Base-by-base conservation (phyloP, 1,284 basidiomycete species). In the Prillingera fragicola region DNA sequence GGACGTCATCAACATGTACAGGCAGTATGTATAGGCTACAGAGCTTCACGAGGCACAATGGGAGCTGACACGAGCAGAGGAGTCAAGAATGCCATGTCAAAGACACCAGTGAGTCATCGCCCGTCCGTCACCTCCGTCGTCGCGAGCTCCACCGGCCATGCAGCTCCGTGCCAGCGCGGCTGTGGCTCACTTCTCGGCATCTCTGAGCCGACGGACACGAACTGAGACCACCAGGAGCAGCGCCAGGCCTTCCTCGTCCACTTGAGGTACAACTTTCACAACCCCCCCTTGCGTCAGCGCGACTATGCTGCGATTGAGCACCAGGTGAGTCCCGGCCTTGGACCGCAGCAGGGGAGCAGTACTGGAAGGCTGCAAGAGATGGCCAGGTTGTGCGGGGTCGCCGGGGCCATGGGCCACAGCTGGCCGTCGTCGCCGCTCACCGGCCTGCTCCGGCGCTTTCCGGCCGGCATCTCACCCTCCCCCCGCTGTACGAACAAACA, bases 261-360 rank as follows among this genome's bases (percentile, higher is more conserved):
- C 39, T 45, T 70, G 22, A 53, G 70, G 38, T 69, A 70, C 50
- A 62, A 60, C 37, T 73, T 73, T 52, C 63, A 64, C 28, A 50
- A 70, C 54, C 71, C 70, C 6, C 54, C 51, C 18, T 41, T 73
- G 10, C 53, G 56, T 13, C 46, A 57, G 12, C 42, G 70, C 34
- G 71, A 73, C 50, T 67, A 69, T 27, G 60, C 63, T 5, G 71
- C 71, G 3, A 70, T 73, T 15, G 71, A 73, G 49, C 61, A 72
- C 53, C 67, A 71, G 57, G 70, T 69, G 26, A 42, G 65, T 51
- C 21, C 17, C 22, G 31, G 33, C 8, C 18, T 4, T 17, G 13
- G 21, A 21, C n/a, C n/a, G n/a, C n/a, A n/a, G n/a, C n/a, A n/a
- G n/a, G n/a, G n/a, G n/a, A n/a, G n/a, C n/a, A n/a, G n/a, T n/a